Evolutionary conservation across 2,329 filamentous ascomycete genomes (phyloP).

Genomic region (Fusarium guadeloupense): DNA sequence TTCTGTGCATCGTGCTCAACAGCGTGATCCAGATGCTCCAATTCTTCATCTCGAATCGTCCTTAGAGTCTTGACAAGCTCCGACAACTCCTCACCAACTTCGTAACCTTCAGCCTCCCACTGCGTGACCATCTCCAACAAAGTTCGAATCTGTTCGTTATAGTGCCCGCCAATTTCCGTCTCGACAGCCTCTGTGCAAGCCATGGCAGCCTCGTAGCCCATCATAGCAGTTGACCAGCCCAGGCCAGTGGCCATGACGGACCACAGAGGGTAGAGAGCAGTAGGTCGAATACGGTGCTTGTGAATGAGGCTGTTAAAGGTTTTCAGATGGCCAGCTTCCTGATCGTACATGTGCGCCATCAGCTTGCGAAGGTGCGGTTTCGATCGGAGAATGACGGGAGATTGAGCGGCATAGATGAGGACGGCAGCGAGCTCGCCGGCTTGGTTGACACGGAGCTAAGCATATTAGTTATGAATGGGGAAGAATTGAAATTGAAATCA

Average conservation of each 20-base stretch:
- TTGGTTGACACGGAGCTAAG: slow-evolving; percentile 90
- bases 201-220: slow-evolving; percentile 96
- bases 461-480: slow-evolving; percentile 8
- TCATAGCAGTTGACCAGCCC: slow-evolving; percentile 87
- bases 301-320: slow-evolving; percentile 87
- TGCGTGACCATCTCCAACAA: slow-evolving; percentile 82
- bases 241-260: slow-evolving; percentile 79
- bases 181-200: slow-evolving; percentile 98
- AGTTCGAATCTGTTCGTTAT: slow-evolving; percentile 88
- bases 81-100: slow-evolving; percentile 79
- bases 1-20: slow-evolving; percentile 92
- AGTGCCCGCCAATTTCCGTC: slow-evolving; percentile 96
- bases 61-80: slow-evolving; percentile 78
- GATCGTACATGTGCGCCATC: slow-evolving; percentile 98
- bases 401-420: slow-evolving; percentile 92
- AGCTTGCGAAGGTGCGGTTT: slow-evolving; percentile 89
- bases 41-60: slow-evolving; percentile 90
- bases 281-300: slow-evolving; percentile 89
- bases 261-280: slow-evolving; percentile 93
- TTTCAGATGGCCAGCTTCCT: slow-evolving; percentile 86
- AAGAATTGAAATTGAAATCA: slow-evolving; percentile 35
- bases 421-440: slow-evolving; percentile 97
- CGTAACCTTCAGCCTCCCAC: slow-evolving; percentile 80
- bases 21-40: slow-evolving; percentile 96
- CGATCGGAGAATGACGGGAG: slow-evolving; percentile 77